Evolutionary conservation across 2,329 filamentous ascomycete species (phyloP).

Genomic region (Truncatella angustata): DNA sequence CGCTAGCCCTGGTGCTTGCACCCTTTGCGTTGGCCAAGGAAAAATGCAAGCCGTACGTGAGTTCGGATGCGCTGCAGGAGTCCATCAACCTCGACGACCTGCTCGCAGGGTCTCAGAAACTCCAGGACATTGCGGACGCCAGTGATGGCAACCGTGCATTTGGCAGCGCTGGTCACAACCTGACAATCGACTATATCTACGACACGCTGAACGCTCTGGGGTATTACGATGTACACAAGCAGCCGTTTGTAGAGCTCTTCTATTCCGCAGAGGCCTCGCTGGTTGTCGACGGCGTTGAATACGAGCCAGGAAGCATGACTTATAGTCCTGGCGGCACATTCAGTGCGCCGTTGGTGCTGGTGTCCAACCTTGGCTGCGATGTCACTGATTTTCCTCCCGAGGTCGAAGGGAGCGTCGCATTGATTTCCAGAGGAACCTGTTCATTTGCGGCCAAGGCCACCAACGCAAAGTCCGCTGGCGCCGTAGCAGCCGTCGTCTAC

Average conservation of each 20-base stretch:
- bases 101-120: constrained; percentile 40
- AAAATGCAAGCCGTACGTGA: constrained; percentile 30
- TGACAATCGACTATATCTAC: constrained; percentile 44
- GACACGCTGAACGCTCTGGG: constrained; percentile 34
- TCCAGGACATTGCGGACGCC: constrained; percentile 42
- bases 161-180: constrained; percentile 43
- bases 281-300: constrained; percentile 24
- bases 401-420: constrained; percentile 54
- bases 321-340: constrained; percentile 50
- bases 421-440: constrained; percentile 60
- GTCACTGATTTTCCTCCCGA: constrained; percentile 51
- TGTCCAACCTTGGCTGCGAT: constrained; percentile 53
- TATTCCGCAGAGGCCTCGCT: constrained; percentile 30
- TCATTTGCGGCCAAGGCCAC: constrained; percentile 57
- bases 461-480: constrained; percentile 55
- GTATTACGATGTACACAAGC: constrained; percentile 43
- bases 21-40: constrained; percentile 1
- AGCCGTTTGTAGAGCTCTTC: constrained; percentile 41
- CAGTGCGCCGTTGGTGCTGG: constrained; percentile 41
- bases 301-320: constrained; percentile 33
- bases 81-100: constrained; percentile 39
- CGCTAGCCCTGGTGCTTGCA: background rate
- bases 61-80: constrained; percentile 36
- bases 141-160: constrained; percentile 42
- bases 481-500: constrained; percentile 57